Evolutionary conservation across 768 basidiomycete genomes (phyloP), one percentile per base, ranked within the genome.

Genomic region (Boletus fagicola): DNA sequence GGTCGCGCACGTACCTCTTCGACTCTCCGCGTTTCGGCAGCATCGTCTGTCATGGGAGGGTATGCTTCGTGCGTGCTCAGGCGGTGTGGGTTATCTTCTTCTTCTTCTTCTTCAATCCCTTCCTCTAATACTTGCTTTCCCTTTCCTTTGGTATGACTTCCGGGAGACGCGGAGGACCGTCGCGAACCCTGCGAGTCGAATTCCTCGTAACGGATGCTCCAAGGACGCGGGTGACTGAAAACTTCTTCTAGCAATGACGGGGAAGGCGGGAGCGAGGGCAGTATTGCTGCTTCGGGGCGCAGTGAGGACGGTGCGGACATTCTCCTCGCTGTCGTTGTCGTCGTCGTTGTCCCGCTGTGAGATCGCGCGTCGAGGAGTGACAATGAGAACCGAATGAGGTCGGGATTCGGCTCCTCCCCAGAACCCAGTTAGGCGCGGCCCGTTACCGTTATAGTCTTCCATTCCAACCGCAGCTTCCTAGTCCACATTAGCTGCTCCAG

Each of bases 1-100:
- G n/a, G 12, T 53, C 15, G 26, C 11, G 13, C 13, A 71, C 77
- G 51, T 71, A 88, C 91, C 84, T 92, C 88, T 75, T 85, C 79
- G 20, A 92, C 77, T 54, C 83, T 77, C 57, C 83, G 80, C 30
- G 88, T 83, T 61, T 92, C 91, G 43, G 80, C 80, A 33, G 79
- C 80, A 20, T 85, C 85, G 59, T 90, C 86, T 42, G 75, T 83
- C 40, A 70, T 80, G 4, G 90, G 90, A 2, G 90, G 88, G 64
- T 92, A 92, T 26, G 63, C 62, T 39, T 65, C 65, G 20, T 65
- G 68, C 22, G 54, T 28, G 44, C 52, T 24, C 28, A 56, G 54
- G 56, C 62, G 20, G 39, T 72, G 66, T 40, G 54, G 62, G 18
- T 36, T 16, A 39, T 65, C 67, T 39, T 72, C 74, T 20, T 65